Evolutionary conservation across 495 filamentous ascomycete species (phyloP).

Genomic region (Daldinia bambusicola): DNA sequence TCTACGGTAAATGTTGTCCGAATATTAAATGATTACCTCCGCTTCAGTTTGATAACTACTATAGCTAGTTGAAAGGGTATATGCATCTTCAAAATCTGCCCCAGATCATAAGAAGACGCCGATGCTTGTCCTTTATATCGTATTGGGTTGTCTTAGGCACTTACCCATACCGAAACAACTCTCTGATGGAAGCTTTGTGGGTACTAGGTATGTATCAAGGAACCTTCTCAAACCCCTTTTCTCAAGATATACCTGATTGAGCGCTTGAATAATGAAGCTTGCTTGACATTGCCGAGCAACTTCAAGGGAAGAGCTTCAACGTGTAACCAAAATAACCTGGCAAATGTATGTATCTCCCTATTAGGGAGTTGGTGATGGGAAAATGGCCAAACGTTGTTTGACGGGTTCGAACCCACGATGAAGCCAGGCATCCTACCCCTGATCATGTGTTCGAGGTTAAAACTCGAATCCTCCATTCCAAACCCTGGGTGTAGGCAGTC

Average conservation of each 20-base stretch:
- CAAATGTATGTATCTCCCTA: not conserved
- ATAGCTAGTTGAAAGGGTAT: too few relatives aligned
- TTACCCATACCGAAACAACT: too few relatives aligned
- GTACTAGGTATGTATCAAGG: too few relatives aligned
- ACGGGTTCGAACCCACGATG: not conserved
- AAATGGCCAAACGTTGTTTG: not conserved
- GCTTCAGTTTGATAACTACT: too few relatives aligned
- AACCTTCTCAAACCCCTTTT: not conserved
- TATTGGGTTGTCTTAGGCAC: too few relatives aligned
- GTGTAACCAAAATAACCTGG: not conserved
- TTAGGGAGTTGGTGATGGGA: not conserved
- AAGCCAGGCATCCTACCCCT: not conserved
- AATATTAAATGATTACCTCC: too few relatives aligned
- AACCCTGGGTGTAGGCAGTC: not conserved
- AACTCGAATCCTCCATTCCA: not conserved
- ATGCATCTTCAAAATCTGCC: too few relatives aligned
- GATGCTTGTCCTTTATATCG: too few relatives aligned
- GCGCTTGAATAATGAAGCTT: not conserved
- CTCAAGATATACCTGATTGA: not conserved
- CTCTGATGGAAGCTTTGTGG: too few relatives aligned
- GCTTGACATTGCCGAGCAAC: not conserved
- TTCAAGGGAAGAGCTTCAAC: not conserved
- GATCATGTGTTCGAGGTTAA: not conserved
- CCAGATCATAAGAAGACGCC: too few relatives aligned
- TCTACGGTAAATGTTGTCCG: too few relatives aligned